phyloP scores from a whole-genome alignment of 345 rosid species.

The Geranium rotundifolium region DNA sequence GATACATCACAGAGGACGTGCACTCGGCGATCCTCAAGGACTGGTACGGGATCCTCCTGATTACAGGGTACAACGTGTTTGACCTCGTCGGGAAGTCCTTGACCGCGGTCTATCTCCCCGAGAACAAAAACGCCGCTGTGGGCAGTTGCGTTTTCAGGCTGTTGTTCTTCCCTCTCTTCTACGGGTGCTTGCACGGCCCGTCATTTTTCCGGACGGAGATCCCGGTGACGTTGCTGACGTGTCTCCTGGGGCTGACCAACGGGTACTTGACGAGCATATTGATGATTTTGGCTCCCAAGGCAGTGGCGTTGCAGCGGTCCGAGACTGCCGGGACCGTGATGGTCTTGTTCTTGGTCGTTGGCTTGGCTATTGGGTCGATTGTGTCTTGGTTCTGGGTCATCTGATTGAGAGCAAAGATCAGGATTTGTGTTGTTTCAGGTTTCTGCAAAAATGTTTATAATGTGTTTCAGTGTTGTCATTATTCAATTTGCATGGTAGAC shows the following conservation, averaged over 20 bases:
- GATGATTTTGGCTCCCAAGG: slow-evolving; percentile 77
- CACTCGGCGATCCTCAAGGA: slow-evolving; percentile 66
- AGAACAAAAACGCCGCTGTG: slow-evolving; percentile 56
- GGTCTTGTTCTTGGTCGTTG: slow-evolving; percentile 63
- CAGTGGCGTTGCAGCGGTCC: slow-evolving; percentile 57
- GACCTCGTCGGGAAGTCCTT: slow-evolving; percentile 80
- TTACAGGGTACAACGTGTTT: slow-evolving; percentile 69
- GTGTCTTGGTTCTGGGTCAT: slow-evolving; percentile 86
- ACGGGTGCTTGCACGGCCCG: slow-evolving; percentile 81
- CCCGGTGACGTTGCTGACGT: slow-evolving; percentile 67
- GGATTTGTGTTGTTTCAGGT: too few relatives aligned
- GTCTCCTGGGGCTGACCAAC: slow-evolving; percentile 68
- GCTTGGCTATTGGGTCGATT: slow-evolving; percentile 66
- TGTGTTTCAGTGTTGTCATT: too few relatives aligned
- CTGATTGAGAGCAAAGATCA: slow-evolving; percentile 16
- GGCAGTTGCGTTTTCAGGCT: slow-evolving; percentile 62
- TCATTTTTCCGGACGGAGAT: slow-evolving; percentile 68
- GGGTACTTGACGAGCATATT: slow-evolving; percentile 81
- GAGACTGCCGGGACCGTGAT: slow-evolving; percentile 85
- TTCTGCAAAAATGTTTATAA: too few relatives aligned
- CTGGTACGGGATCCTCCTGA: slow-evolving; percentile 75
- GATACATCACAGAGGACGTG: slow-evolving; percentile 84
- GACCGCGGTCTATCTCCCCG: slow-evolving; percentile 53
- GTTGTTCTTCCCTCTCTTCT: slow-evolving; percentile 74
- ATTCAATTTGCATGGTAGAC: too few relatives aligned